A percentile compares a stretch with the other conserved stretches of the same genome.
These are phyloP conservation scores for Penstemon eatonii DNA, from an alignment of 257 asterid species.

Conservation along the genomic window DNA sequence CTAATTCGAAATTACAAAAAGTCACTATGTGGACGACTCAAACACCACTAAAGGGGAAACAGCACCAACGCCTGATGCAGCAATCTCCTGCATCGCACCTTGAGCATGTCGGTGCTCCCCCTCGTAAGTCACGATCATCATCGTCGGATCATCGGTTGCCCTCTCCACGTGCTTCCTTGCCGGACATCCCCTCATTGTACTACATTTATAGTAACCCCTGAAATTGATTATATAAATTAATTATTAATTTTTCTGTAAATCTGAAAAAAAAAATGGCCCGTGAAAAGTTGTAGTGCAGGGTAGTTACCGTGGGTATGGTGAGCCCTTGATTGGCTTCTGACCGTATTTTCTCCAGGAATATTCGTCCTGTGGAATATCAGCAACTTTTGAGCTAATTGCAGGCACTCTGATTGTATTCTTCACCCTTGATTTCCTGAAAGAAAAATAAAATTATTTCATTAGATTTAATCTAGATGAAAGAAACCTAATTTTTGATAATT, in stretches of 20 bases:
- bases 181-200: conserved; percentile 72
- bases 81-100: conserved; percentile 44
- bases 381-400: conserved; percentile 64
- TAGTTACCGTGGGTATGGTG: conserved; percentile 77
- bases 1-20: conserved; percentile 38
- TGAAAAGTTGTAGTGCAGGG: conserved; percentile 25
- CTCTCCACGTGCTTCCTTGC: conserved; percentile 91
- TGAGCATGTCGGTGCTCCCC: conserved; percentile 70
- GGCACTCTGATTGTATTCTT: conserved; percentile 63
- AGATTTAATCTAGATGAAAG: not conserved
- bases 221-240: not conserved
- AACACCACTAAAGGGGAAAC: conserved; percentile 41
- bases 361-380: conserved; percentile 72
- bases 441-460: not conserved
- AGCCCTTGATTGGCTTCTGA: conserved; percentile 84
- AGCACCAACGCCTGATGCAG: conserved; percentile 10
- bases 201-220: conserved; percentile 86
- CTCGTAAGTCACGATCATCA: conserved; percentile 78
- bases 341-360: conserved; percentile 87
- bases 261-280: not conserved
- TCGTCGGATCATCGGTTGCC: conserved; percentile 70
- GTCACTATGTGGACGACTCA: conserved; percentile 31
- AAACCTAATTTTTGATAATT: not conserved
- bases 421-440: conserved; percentile 56
- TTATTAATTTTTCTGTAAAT: not conserved